Base-by-base conservation (phyloP, 2,329 filamentous ascomycete genomes). In the Claviceps cyperi region DNA sequence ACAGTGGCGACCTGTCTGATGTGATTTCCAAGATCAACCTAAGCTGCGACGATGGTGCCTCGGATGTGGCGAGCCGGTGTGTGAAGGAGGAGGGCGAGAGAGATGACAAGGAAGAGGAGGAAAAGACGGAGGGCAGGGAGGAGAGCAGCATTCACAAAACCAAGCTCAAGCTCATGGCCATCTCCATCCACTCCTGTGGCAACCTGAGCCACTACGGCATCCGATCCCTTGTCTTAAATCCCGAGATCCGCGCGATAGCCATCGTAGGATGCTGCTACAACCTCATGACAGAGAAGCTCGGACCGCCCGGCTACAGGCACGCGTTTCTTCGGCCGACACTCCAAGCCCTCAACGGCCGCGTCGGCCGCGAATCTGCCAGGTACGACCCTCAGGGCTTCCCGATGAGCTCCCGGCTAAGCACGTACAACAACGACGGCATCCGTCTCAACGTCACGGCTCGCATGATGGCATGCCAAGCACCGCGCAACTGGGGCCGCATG, bases 241-340 rank as follows among this genome's bases (percentile, higher is more conserved):
- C 85, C 0, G 78, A 81, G 4, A 90, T 97, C 50, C 80, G 81
- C 35, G 88, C 89, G n/a, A 84, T 97, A 21, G 91, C 91, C 51
- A 90, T 98, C 62, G 88, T 98, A 53, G 92, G 92, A 45, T 98
- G 92, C 71, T 98, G 92, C 73, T 97, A 98, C 74, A 98, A 98
- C 60, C 79, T 97, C 5, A 71, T 97, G 57, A 96, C 91, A 0
- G 92, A 97, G 67, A 81, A 86, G 51, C 77, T 96, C 13, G 86
- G 87, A 0, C 86, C 89, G 1, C 84, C 88, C 17, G 89, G 87
- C 0, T 91, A 86, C 71, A 95, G 96, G 64, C 75, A 87, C 19
- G 83, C 88, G 1, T 78, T 80, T 46, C 75, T 91, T 37, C 83
- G 89, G 8, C 84, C 86, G 3, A 80, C 72, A 48, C 59, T 84